Percentiles rank a stretch among this genome's conserved stretches.
phyloP scores from a whole-genome alignment of 495 filamentous ascomycete genomes.

The Lasiosphaeris hirsuta region DNA sequence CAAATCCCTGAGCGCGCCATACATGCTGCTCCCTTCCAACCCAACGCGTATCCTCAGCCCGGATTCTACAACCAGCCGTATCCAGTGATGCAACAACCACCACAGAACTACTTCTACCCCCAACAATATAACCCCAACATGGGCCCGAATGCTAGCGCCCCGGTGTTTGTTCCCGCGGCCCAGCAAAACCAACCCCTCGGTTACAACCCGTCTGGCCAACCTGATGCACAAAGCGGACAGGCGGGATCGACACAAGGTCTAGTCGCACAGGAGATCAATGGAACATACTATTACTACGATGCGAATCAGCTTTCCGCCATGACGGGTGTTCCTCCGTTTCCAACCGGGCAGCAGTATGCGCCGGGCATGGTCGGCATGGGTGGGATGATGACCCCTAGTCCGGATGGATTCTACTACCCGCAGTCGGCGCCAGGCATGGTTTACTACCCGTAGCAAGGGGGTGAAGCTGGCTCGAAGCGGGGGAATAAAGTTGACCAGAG shows the following conservation, averaged over 20 bases:
- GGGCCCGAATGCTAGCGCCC: slow-evolving; percentile 50
- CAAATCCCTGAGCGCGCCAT: slow-evolving; percentile 94
- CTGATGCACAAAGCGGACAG: slow-evolving; percentile 34
- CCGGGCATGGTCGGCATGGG: slow-evolving; percentile 68
- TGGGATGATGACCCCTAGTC: slow-evolving; percentile 73
- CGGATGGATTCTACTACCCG: slow-evolving; percentile 71
- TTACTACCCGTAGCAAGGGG: slow-evolving; percentile 49
- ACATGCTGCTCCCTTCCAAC: slow-evolving; percentile 90
- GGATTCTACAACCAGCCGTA: slow-evolving; percentile 60
- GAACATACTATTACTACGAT: slow-evolving; percentile 94
- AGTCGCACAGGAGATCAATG: slow-evolving; percentile 87
- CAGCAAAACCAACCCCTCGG: slow-evolving; percentile 45
- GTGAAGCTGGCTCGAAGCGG: background rate
- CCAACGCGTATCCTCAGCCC: slow-evolving; percentile 61
- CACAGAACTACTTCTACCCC: slow-evolving; percentile 57
- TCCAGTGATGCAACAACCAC: slow-evolving; percentile 44
- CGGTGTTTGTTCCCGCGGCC: slow-evolving; percentile 56
- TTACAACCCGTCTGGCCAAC: slow-evolving; percentile 43
- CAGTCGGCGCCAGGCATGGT: slow-evolving; percentile 58
- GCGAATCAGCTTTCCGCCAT: slow-evolving; percentile 63
- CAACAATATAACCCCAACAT: slow-evolving; percentile 51
- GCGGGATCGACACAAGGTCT: slow-evolving; percentile 55
- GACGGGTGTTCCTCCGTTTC: slow-evolving; percentile 48
- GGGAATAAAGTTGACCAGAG: background rate
- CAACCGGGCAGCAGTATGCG: slow-evolving; percentile 48